Evolutionary conservation across 768 basidiomycete genomes (phyloP), one percentile per base, ranked within the genome.

Genomic region (Leucosporidium creatinivorum): DNA sequence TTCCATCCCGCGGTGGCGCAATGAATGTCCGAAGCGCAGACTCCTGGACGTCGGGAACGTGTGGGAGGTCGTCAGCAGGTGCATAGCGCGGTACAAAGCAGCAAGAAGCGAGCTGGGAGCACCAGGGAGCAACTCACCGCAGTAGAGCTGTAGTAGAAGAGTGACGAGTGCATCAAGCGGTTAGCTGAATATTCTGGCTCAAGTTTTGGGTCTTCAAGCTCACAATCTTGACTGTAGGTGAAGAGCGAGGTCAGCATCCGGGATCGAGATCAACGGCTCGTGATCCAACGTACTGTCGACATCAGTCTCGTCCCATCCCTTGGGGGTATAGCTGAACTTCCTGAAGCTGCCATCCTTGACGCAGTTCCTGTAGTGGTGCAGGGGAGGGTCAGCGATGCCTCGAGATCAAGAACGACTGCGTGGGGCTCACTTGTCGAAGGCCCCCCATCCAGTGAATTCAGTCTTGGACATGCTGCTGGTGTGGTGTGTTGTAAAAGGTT

Each of bases 221-320:
- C 39, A 44, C 39, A 13, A 44, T 44, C 39, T 44, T 44, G 39
- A 44, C 39, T 44, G 39, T 44, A 44, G 39, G 31, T 4, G 30
- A 28, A 12, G 25, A 57, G 17, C 21, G 8, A n/a, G 21, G 56
- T 57, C 31, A n/a, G 28, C 56, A n/a, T 18, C 31, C 4, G 18
- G 17, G 4, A 28, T 21, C 19, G 7, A n/a, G 30, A 56, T n/a
- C n/a, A n/a, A n/a, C n/a, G 15, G 28, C 18, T 33, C 55, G 13
- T 21, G 18, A 18, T 10, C 3, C 31, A n/a, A 25, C 56, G 30
- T 58, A 65, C 84, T 81, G 62, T 86, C 85, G 61, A 86, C 78
- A 71, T 87, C 85, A 68, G 82, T 79, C 30, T 84, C 81, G 5
- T 79, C 80, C 66, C 80, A 80, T 10, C 75, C 75, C 77, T 86